Evolutionary conservation across 352 stramenopile species (phyloP).

Genomic region (Phytopythium montanum): DNA sequence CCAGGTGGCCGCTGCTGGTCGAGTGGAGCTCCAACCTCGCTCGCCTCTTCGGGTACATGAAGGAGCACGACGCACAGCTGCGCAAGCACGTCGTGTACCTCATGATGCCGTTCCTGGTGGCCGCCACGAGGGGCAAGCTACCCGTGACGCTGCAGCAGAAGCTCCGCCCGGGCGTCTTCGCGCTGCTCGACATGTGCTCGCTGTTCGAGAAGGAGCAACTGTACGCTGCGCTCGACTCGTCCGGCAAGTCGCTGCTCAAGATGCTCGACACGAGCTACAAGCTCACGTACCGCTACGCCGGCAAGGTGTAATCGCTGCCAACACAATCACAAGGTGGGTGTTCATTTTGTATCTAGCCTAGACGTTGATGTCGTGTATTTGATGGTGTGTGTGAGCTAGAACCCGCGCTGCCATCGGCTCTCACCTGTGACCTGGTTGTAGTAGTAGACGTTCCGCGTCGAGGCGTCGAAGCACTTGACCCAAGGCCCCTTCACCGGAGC

Average conservation of each 20-base stretch:
- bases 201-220: conserved; percentile 84
- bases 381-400: background rate
- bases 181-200: conserved; percentile 81
- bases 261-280: conserved; percentile 84
- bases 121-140: conserved; percentile 58
- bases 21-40: conserved; percentile 85
- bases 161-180: conserved; percentile 68
- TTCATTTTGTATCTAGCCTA: conserved; percentile 7
- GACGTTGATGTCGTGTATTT: background rate
- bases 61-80: conserved; percentile 68
- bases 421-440: conserved; percentile 76
- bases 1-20: conserved; percentile 10
- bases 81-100: conserved; percentile 87
- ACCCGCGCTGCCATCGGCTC: conserved; percentile 48
- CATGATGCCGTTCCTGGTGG: conserved; percentile 60
- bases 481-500: conserved; percentile 17
- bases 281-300: conserved; percentile 79
- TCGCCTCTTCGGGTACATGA: conserved; percentile 85
- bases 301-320: conserved; percentile 60
- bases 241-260: conserved; percentile 85
- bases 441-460: conserved; percentile 52
- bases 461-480: conserved; percentile 60
- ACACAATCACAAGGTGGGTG: conserved; percentile 7
- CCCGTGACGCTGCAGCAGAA: conserved; percentile 58
- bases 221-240: conserved; percentile 73